Evolutionary conservation across 768 basidiomycete species (phyloP), one percentile per base, ranked within the genome.

Genomic region (Sistotremastrum suecicum): DNA sequence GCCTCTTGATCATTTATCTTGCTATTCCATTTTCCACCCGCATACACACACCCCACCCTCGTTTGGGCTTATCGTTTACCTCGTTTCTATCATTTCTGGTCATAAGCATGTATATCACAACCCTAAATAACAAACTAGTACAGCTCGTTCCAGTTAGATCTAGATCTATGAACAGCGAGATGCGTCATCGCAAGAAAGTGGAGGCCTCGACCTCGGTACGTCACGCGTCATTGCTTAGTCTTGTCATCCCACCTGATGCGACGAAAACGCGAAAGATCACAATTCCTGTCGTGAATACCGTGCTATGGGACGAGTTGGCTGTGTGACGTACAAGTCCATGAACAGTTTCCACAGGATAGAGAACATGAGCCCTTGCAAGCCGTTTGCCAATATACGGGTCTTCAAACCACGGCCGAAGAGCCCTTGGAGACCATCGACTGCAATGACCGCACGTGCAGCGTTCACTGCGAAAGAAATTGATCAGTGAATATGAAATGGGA

Each of bases 361-460:
- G 63, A 97, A 98, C 74, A 95, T 77, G 39, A 97, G 55, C 0
- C 92, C 85, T 57, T 98, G 94, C 42, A 91, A 62, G 28, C 92
- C 89, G 57, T 97, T 98, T 32, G 91, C 80, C 48, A 94, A 53
- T 44, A 92, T 81, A 34, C 92, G 68, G 8, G 89, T 97, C 64
- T 85, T 85, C 50, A 98, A 63, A 1, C 94, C 94, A 5, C 94
- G 74, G 2, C 89, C 89, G 29, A 98, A 80, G 31, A 98, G 63
- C 4, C 89, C 91, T 20, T 58, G 56, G n/a, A 80, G 45, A 7
- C 91, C 92, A 52, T 95, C 91, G 0, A 65, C 62, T 1, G 71
- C 72, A 35, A 95, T 66, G 41, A 98, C 83, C 4, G 75, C 77
- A 41, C 71, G 71, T 0, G 87, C 90, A 0, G 89, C 86, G 43